These are phyloP conservation scores for Thinopyrum elongatum DNA, from an alignment of 176 grass and related monocot genomes.

Conservation along the genomic window DNA sequence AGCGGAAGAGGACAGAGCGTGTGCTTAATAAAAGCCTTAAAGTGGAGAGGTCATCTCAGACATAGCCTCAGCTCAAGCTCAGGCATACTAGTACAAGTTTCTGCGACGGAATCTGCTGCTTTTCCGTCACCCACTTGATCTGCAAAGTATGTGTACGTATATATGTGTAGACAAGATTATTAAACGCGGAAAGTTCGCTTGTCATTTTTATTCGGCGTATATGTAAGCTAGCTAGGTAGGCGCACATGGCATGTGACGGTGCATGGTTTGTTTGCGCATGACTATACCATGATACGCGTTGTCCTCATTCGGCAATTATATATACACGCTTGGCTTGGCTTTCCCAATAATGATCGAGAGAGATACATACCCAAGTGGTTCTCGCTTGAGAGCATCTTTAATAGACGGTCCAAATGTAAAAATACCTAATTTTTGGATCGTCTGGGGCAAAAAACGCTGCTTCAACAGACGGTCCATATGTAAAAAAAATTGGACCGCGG, in stretches of 20 bases:
- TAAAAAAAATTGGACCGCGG: too few relatives aligned
- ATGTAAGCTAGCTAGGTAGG: neutral
- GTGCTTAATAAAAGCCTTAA: neutral
- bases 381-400: too few relatives aligned
- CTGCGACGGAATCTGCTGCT: neutral
- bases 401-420: too few relatives aligned
- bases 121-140: neutral
- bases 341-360: too few relatives aligned
- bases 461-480: too few relatives aligned
- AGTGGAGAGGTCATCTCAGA: neutral
- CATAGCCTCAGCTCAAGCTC: neutral
- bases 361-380: neutral
- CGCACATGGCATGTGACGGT: conserved; percentile 27
- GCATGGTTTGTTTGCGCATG: neutral
- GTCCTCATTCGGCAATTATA: neutral
- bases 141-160: neutral
- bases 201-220: neutral
- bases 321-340: too few relatives aligned
- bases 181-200: neutral
- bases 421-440: too few relatives aligned
- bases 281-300: neutral
- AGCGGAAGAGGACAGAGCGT: neutral
- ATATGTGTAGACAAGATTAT: neutral
- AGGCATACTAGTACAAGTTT: neutral
- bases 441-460: too few relatives aligned